These are phyloP conservation scores for Fusarium verrucosum DNA, from an alignment of 2,329 filamentous ascomycete genomes.

Conservation along the genomic window DNA sequence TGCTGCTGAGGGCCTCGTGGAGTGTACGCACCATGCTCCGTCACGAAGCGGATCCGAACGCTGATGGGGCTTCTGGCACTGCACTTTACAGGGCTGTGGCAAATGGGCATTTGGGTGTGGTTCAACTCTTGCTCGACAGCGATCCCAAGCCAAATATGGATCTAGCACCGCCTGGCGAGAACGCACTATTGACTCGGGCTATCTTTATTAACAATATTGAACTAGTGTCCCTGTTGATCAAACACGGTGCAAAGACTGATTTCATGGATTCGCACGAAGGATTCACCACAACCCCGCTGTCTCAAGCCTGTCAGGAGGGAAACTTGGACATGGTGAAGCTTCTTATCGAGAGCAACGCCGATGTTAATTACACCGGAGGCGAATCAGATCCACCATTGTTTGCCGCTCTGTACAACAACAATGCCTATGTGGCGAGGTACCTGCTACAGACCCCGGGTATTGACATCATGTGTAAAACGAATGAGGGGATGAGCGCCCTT, in stretches of 20 bases:
- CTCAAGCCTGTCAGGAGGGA: background rate
- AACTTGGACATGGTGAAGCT: background rate
- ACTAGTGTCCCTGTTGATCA: background rate
- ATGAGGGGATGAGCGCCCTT: background rate
- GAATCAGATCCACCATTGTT: background rate
- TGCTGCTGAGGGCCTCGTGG: background rate
- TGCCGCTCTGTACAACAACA: background rate
- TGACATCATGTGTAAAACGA: background rate
- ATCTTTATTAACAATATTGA: background rate
- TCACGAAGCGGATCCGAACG: background rate
- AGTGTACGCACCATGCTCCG: background rate
- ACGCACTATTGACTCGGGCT: background rate
- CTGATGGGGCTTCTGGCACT: background rate
- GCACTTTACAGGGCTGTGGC: background rate
- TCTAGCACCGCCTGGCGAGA: background rate
- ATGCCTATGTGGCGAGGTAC: background rate
- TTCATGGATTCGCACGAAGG: background rate
- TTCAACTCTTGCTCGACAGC: background rate
- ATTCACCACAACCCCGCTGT: background rate
- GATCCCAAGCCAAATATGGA: background rate
- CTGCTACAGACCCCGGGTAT: background rate
- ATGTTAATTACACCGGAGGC: background rate
- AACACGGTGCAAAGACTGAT: background rate
- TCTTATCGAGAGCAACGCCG: background rate
- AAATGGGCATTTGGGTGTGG: background rate